Evolutionary conservation across 1,284 basidiomycete species (phyloP), one percentile per base, ranked within the genome.

Genomic region (Boletus semigastroideus): DNA sequence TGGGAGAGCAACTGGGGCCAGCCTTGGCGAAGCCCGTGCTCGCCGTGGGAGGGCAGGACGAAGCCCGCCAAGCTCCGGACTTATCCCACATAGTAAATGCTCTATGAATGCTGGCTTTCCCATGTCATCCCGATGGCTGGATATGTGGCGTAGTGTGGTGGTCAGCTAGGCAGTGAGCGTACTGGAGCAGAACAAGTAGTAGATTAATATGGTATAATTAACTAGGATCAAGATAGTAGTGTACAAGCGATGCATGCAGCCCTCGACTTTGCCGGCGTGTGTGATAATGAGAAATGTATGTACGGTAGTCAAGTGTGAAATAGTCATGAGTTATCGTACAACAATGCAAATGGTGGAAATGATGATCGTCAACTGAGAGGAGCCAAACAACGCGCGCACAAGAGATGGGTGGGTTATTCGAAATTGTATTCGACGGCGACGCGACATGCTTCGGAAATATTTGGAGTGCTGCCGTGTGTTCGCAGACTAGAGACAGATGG

Each of bases 351-450:
- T 68, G 63, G 27, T 46, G 45, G 43, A 55, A 41, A 47, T 55
- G 50, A 27, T 64, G 57, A 63, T 57, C 53, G 61, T 63, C 53
- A 47, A 27, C 37, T 42, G 46, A 46, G 19, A 44, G 34, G 43
- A 9, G n/a, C 5, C 39, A 30, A 25, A 31, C 25, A 25, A 25
- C 22, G 22, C 25, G 25, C 25, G 25, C 25, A 25, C 25, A 25
- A 25, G 25, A 25, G 5, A 25, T 25, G 25, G 7, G 5, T 25
- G 25, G 36, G 64, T 76, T 68, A 80, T 64, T 88, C 86, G 56
- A 87, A 80, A 33, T 79, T 79, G 67, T 89, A 89, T 58, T 83
- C 79, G 59, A 88, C 86, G 22, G 86, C 86, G 48, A 77, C 77
- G 53, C 78, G 79, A 64, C 87, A 89, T 9, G 86, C 87, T 61